Base-by-base conservation (phyloP, 2,329 filamentous ascomycete species). In the Claviceps digitariae region DNA sequence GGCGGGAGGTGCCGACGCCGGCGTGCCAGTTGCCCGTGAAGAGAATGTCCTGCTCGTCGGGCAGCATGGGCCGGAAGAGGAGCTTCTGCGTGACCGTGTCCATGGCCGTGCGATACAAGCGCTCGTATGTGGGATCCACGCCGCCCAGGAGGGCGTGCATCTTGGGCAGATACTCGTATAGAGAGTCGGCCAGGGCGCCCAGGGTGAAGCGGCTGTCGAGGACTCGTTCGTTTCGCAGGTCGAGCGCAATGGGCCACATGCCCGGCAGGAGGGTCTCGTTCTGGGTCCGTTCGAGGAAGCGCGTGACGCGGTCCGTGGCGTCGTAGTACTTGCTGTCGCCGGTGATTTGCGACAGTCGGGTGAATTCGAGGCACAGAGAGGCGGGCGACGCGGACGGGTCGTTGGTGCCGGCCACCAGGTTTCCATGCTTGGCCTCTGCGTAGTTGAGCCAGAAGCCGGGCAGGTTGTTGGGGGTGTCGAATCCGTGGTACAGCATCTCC, bases 281-380 rank as follows among this genome's bases (percentile, higher is more conserved):
- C 67, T 93, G 87, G 51, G 79, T 78, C 41, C 74, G 71, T 52
- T 84, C 76, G n/a, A 94, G 74, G 23, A 83, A 77, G 54, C 84
- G 76, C 9, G 84, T 87, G 48, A 94, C 80, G 10, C 86, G 78
- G 54, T 84, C 82, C 53, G 89, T 77, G 1, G 86, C 87, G 63
- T 90, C 87, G 63, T 84, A 90, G 67, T 86, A 91, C 63, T 84
- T 88, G 50, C 76, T 67, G 55, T 90, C 75, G 38, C 80, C 80
- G 0, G 86, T 88, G 34, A 90, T 69, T 66, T 90, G 86, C 8
- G 84, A 82, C 43, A 91, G 72, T 5, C 84, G 74, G 1, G 84
- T 87, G 63, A 91, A 88, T 62, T 90, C 86, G 61, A 91, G 67
- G 9, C 81, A 82, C 46, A 90, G 69, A 1, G 84, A 87, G n/a